Evolutionary conservation across 768 basidiomycete species (phyloP).

Genomic region (Lenzites betulinus): DNA sequence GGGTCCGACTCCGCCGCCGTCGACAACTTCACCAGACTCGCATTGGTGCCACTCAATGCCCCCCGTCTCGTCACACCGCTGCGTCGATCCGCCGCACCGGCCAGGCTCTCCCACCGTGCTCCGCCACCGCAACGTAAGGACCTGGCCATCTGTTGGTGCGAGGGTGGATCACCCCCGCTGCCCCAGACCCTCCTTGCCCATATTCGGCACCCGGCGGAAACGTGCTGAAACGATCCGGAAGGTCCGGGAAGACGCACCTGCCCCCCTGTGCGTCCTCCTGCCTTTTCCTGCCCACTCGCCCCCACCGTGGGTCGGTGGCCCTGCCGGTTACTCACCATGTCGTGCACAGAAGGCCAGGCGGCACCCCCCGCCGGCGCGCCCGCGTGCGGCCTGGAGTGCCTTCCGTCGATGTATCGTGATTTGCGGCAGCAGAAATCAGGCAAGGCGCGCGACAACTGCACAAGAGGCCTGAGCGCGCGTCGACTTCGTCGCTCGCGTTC

Average conservation of each 20-base stretch:
- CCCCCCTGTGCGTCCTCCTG: background rate
- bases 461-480: background rate
- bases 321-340: slow-evolving; percentile 6
- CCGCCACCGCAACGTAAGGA: background rate
- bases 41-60: background rate
- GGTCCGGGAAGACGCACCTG: background rate
- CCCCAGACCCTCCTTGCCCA: background rate
- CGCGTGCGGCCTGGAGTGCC: background rate
- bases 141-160: background rate
- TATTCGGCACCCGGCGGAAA: background rate
- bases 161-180: background rate
- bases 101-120: background rate
- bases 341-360: background rate
- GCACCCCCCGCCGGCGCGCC: background rate
- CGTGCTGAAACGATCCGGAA: background rate
- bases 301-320: background rate
- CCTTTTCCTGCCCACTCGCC: background rate
- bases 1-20: background rate
- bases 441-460: background rate
- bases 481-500: background rate
- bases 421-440: background rate
- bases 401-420: background rate
- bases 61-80: background rate
- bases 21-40: background rate
- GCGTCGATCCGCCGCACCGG: slow-evolving; percentile 6